Percentiles rank a stretch among this genome's conserved stretches.
These are phyloP conservation scores for Calophaca sinica DNA, from an alignment of 306 rosid genomes.

Conservation along the genomic window DNA sequence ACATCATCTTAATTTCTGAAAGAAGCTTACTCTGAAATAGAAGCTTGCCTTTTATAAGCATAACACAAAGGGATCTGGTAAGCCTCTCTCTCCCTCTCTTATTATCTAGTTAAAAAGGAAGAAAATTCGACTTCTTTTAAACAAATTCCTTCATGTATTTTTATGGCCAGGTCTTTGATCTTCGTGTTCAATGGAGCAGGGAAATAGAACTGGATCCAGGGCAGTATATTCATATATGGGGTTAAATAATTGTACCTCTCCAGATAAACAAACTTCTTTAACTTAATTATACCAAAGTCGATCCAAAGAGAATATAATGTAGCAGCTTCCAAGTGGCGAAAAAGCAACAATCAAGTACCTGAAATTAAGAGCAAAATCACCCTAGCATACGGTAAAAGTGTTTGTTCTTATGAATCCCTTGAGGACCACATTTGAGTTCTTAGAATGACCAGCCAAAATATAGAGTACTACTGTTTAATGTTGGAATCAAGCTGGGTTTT, in stretches of 20 bases:
- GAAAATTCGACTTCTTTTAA: neutral
- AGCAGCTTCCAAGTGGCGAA: neutral
- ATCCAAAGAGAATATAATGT: neutral
- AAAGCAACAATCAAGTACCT: neutral
- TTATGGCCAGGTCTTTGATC: neutral
- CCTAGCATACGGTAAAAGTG: neutral
- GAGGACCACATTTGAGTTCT: neutral
- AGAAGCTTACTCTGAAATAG: neutral
- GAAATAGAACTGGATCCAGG: neutral
- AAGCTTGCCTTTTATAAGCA: constrained; percentile 11
- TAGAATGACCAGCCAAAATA: neutral
- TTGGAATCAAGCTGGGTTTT: too few relatives aligned
- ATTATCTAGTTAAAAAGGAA: neutral
- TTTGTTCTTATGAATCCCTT: neutral
- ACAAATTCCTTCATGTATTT: constrained; percentile 4
- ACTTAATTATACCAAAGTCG: neutral
- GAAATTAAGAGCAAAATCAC: neutral
- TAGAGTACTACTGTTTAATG: too few relatives aligned
- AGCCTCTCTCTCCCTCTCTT: neutral
- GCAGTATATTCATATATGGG: neutral
- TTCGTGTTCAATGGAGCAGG: neutral
- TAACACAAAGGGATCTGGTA: constrained; percentile 6
- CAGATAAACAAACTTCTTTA: neutral
- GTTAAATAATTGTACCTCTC: neutral
- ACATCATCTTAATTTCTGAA: constrained; percentile 5